phyloP scores from a whole-genome alignment of 2,329 filamentous ascomycete genomes.

The Grosmannia clavigera region DNA sequence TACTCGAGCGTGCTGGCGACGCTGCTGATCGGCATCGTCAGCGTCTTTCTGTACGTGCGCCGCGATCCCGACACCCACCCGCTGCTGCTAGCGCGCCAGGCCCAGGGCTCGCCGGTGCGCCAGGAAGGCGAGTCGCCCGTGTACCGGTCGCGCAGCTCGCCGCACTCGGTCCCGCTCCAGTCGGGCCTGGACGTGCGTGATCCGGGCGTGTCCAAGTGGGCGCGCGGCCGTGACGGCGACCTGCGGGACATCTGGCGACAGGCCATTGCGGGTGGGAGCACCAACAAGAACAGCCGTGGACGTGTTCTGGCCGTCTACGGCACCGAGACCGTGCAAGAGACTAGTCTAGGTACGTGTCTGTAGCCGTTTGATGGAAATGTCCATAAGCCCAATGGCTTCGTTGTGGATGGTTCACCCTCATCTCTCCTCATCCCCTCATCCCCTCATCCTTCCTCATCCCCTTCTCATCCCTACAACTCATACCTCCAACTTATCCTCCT shows the following conservation, averaged over 20 bases:
- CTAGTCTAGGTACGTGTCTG: conserved; percentile 41
- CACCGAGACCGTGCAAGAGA: conserved; percentile 60
- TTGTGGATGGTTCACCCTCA: neutral
- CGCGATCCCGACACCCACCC: conserved; percentile 86
- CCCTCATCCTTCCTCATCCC: neutral
- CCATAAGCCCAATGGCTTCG: too few species aligned
- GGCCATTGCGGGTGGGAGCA: conserved; percentile 43
- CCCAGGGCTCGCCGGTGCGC: conserved; percentile 64
- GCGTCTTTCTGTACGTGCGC: conserved; percentile 57
- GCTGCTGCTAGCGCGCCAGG: conserved; percentile 77
- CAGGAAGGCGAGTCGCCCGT: conserved; percentile 75
- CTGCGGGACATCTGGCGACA: conserved; percentile 82
- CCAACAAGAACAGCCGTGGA: conserved; percentile 32
- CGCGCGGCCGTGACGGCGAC: conserved; percentile 73
- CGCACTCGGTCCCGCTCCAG: conserved; percentile 72
- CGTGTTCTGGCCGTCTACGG: conserved; percentile 71
- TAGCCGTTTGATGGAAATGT: too few species aligned
- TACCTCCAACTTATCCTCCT: too few species aligned
- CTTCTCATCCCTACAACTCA: too few species aligned
- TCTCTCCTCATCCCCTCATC: neutral
- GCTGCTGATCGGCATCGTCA: conserved; percentile 51
- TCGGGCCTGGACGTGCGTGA: conserved; percentile 73
- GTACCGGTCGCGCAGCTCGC: conserved; percentile 73
- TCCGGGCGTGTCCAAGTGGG: conserved; percentile 68
- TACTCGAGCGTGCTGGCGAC: conserved; percentile 64